Evolutionary conservation across 176 grass and related monocot genomes (phyloP).

Genomic region (Aechmea fasciata): DNA sequence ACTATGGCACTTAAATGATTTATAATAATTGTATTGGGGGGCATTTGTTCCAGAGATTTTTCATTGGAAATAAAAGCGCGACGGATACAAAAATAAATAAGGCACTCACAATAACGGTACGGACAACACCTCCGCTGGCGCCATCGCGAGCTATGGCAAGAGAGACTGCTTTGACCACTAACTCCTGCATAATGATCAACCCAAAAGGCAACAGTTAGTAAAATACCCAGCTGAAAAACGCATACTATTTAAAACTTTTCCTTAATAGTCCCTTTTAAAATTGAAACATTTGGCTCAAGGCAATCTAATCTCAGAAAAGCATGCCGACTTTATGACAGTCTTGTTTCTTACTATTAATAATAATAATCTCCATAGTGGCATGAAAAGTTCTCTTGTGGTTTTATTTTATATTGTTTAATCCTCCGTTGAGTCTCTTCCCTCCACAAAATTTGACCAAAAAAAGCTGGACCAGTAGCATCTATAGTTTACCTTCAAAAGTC

Average conservation of each 20-base stretch:
- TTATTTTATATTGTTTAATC: too few species aligned
- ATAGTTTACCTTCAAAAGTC: too few species aligned
- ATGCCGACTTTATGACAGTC: too few species aligned
- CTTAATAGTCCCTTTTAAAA: neutral
- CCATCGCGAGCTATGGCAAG: slow-evolving; percentile 89
- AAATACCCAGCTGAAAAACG: neutral
- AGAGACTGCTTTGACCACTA: slow-evolving; percentile 86
- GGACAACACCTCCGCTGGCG: slow-evolving; percentile 81
- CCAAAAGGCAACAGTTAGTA: neutral
- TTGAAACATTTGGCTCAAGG: neutral
- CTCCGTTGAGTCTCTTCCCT: too few species aligned
- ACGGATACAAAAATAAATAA: neutral
- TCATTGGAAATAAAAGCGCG: neutral
- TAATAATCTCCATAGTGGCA: too few species aligned
- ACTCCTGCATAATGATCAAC: slow-evolving; percentile 36
- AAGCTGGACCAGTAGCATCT: too few species aligned
- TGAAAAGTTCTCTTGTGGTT: too few species aligned
- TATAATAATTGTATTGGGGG: neutral
- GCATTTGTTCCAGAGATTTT: neutral
- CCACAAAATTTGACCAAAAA: too few species aligned
- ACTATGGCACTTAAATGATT: neutral
- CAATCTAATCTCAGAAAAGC: neutral
- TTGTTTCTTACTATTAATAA: too few species aligned
- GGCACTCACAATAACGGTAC: slow-evolving; percentile 38
- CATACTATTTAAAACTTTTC: neutral